Percentiles rank a stretch among this genome's conserved stretches.
These are phyloP conservation scores for Cyclotella distinguenda DNA, from an alignment of 108 stramenopile genomes.

Conservation along the genomic window DNA sequence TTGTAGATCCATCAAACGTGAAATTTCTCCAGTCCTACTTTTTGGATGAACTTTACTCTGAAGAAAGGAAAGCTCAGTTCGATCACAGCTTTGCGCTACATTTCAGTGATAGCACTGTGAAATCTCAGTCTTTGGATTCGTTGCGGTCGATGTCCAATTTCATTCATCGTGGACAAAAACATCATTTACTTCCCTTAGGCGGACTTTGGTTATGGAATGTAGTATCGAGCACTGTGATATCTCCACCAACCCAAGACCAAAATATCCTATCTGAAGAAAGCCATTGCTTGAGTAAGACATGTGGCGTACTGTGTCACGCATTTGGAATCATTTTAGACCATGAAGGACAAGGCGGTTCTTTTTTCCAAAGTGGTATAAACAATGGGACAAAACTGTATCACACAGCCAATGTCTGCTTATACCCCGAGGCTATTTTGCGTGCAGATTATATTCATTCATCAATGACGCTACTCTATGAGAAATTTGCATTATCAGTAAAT, in stretches of 20 bases:
- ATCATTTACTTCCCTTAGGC: slow-evolving; percentile 48
- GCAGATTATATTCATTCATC: slow-evolving; percentile 32
- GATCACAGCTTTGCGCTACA: slow-evolving; percentile 33
- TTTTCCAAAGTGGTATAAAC: slow-evolving; percentile 25
- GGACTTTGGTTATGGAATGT: slow-evolving; percentile 81
- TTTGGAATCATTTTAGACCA: slow-evolving; percentile 53
- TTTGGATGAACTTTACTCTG: slow-evolving; percentile 22
- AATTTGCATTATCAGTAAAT: not conserved
- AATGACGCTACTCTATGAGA: slow-evolving; percentile 14
- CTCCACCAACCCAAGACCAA: not conserved
- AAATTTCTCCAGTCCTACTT: slow-evolving; percentile 24
- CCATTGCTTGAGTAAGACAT: slow-evolving; percentile 33
- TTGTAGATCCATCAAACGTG: not conserved
- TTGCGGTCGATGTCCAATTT: slow-evolving; percentile 31
- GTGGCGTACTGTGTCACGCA: slow-evolving; percentile 44
- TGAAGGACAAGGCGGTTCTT: slow-evolving; percentile 34
- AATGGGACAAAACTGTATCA: slow-evolving; percentile 79
- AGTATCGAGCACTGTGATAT: slow-evolving; percentile 35
- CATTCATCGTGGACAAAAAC: slow-evolving; percentile 9
- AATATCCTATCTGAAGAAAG: slow-evolving; percentile 5
- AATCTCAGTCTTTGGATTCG: slow-evolving; percentile 15
- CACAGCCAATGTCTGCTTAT: slow-evolving; percentile 69
- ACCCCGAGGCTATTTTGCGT: slow-evolving; percentile 60
- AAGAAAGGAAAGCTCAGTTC: slow-evolving; percentile 24
- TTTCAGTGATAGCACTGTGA: not conserved